Evolutionary conservation across 2,329 filamentous ascomycete species (phyloP), one percentile per base, ranked within the genome.

Genomic region (Onygenales sp.): DNA sequence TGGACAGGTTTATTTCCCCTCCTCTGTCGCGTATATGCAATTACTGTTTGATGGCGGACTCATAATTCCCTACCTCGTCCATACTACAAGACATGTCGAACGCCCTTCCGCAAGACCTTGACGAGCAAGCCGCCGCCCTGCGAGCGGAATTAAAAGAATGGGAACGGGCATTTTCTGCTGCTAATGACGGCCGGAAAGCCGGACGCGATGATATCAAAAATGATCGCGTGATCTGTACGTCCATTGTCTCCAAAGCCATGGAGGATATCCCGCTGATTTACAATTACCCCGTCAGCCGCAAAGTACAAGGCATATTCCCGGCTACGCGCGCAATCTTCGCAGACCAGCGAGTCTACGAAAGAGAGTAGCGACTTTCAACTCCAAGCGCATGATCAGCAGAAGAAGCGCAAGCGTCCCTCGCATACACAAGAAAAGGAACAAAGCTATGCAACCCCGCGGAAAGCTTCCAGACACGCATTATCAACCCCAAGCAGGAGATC

Each of bases 261-360:
- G 21, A 43, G 10, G 10, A 43, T 33, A 2, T 41, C 17, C n/a
- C 31, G 21, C 53, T 52, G n/a, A 27, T 27, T 27, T 27, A 27
- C 21, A 27, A 27, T 27, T 27, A 27, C 5, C 21, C 21, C 31
- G 27, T 33, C 41, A 75, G 74, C 73, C 31, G 65, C 66, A 5
- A 76, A 76, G 65, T 77, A 77, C 63, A 76, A 76, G 54, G 63
- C 70, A 45, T 77, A 77, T 60, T 66, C 67, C 33, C 68, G 67
- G 42, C 56, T 77, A 5, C 72, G 74, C 7, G 41, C n/a, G 17
- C 50, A 43, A 10, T 44, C 42, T 9, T 52, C 50, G 13, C 17
- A 42, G 11, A 5, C 50, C 56, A 54, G 0, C 57, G 43, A 27
- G 21, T 60, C 7, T 21, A 13, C 41, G 14, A 14, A n/a, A 6